Evolutionary conservation across 2,329 filamentous ascomycete species (phyloP), one percentile per base, ranked within the genome.

Genomic region (Periglandula ipomoeae): DNA sequence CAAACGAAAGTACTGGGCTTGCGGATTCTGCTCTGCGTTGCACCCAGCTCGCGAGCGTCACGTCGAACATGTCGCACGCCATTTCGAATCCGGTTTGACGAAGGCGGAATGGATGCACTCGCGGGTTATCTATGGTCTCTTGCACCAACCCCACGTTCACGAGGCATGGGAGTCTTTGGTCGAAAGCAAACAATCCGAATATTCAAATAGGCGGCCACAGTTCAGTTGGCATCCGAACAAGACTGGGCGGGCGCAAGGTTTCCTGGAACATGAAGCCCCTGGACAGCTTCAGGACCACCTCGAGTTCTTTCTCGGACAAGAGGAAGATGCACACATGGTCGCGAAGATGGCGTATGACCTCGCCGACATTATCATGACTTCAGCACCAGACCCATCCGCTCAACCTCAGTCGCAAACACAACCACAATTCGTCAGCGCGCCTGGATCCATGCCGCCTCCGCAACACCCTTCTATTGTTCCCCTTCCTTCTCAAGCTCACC

Each of bases 31-130:
- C 57, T 81, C 77, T 4, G 76, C 75, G 15, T 71, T 84, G 38
- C 73, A 83, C 50, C 74, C 78, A 15, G 78, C 79, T 11, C 78
- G 80, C 54, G 81, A 84, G 59, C 79, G 82, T 48, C 78, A 84
- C 57, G 81, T 84, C 52, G 79, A 84, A 58, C 82, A 85, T 55
- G 79, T 85, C 30, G 81, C 81, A 19, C 70, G 74, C n/a, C 82
- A 85, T 56, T 85, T 83, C 57, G 82, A 84, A 60, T 70, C 71
- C 17, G 77, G 78, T 45, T 74, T 79, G 63, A 80, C 78, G 53
- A 81, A 81, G 58, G 69, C 71, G 19, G 81, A 85, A 56, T 85
- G 81, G 82, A 79, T 82, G 67, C 82, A 84, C 59, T 83, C 80
- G 2, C 79, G 82, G 41, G 81, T 85, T 50, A 76, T 85, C 44